Conservation (phyloP, 331 rosid species). For the Arachis monticola region DNA sequence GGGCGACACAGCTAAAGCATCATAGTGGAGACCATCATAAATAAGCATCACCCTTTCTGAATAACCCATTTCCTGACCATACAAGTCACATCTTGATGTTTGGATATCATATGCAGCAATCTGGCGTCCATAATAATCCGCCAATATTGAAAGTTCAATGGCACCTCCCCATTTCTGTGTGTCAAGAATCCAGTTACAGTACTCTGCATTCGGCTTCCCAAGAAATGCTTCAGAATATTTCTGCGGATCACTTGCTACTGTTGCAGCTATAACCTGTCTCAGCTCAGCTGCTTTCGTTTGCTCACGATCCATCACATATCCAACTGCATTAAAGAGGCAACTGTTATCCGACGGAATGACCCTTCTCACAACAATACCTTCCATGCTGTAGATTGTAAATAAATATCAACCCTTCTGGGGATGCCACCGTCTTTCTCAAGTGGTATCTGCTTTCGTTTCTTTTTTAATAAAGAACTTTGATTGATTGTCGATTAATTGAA, state of each 20-base stretch:
- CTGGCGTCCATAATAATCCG: constrained; percentile 85
- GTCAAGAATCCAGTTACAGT: constrained; percentile 92
- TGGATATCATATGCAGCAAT: constrained; percentile 95
- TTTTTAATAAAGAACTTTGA: too few relatives aligned
- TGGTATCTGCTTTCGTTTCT: background rate
- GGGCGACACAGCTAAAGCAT: constrained; percentile 94
- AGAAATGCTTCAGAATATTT: constrained; percentile 88
- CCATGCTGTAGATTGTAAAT: constrained; percentile 55
- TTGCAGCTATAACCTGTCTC: constrained; percentile 97
- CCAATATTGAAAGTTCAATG: constrained; percentile 90
- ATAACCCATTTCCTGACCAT: constrained; percentile 81
- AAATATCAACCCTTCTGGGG: constrained; percentile 31
- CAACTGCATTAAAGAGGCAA: constrained; percentile 95
- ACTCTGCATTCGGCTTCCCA: constrained; percentile 85
- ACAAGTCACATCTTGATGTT: constrained; percentile 89
- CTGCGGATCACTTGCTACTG: constrained; percentile 83
- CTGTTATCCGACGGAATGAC: constrained; percentile 96
- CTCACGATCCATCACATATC: constrained; percentile 93
- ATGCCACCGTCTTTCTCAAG: background rate
- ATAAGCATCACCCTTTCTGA: constrained; percentile 88
- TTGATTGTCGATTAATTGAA: too few relatives aligned
- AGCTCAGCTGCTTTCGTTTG: constrained; percentile 73
- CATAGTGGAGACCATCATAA: constrained; percentile 95
- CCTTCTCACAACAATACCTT: constrained; percentile 79
- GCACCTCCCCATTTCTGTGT: constrained; percentile 99